phyloP scores from a whole-genome alignment of 2,329 filamentous ascomycete species.

The Tolypocladium endophyticum region DNA sequence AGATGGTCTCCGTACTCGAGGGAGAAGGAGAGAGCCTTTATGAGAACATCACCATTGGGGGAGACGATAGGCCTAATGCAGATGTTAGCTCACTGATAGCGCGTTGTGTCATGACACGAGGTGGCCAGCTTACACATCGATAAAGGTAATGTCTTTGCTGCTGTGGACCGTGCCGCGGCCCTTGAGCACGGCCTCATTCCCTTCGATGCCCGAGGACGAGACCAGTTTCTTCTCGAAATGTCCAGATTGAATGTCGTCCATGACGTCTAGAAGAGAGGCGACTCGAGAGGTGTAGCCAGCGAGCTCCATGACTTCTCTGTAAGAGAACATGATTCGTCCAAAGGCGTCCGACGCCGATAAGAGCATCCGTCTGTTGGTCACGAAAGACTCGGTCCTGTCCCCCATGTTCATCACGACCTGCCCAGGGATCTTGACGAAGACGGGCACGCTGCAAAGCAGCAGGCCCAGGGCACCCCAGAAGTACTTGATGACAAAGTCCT shows the following conservation, averaged over 20 bases:
- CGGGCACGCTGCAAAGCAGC: constrained; percentile 84
- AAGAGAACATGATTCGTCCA: constrained; percentile 93
- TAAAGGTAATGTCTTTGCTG: constrained; percentile 75
- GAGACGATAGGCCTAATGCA: constrained; percentile 69
- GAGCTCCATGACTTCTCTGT: constrained; percentile 92
- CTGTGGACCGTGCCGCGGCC: constrained; percentile 75
- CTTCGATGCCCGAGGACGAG: constrained; percentile 71
- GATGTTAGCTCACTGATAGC: constrained; percentile 7
- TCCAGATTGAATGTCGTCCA: constrained; percentile 83
- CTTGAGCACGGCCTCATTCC: constrained; percentile 72
- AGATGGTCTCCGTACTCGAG: constrained; percentile 83
- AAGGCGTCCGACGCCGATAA: constrained; percentile 92
- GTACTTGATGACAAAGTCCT: constrained; percentile 99
- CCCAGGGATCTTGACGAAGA: constrained; percentile 88
- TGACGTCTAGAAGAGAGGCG: constrained; percentile 79
- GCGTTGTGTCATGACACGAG: background rate
- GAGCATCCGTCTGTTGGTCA: constrained; percentile 87
- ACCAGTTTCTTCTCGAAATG: constrained; percentile 96
- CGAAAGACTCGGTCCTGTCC: constrained; percentile 65
- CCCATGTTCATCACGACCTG: constrained; percentile 55
- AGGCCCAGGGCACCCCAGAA: constrained; percentile 95
- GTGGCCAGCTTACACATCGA: constrained; percentile 51
- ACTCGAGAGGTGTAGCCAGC: constrained; percentile 93
- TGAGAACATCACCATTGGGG: constrained; percentile 87
- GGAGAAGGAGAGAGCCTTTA: constrained; percentile 75